A percentile compares a stretch with the other conserved stretches of the same genome.
These are phyloP conservation scores for Zelopaecilomyces penicillatus DNA, from an alignment of 2,329 filamentous ascomycete genomes.

Conservation along the genomic window DNA sequence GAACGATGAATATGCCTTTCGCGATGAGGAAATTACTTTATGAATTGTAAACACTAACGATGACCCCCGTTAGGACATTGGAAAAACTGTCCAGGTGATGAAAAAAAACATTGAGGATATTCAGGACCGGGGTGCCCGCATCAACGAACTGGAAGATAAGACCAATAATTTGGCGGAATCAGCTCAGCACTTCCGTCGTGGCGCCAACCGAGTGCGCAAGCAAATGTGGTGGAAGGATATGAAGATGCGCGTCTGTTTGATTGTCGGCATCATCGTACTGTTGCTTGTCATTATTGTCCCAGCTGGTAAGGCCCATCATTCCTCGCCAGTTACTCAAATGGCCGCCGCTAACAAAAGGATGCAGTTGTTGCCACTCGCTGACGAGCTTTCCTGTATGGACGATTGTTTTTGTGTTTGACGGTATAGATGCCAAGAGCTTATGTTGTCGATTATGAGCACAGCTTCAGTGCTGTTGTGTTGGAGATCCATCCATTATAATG, in stretches of 20 bases:
- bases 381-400: constrained; percentile 3
- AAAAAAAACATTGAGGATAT: constrained; percentile 96
- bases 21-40: not conserved
- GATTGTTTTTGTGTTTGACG: not conserved
- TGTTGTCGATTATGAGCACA: not conserved
- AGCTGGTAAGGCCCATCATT: constrained; percentile 51
- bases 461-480: no score
- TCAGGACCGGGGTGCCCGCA: constrained; percentile 80
- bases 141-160: constrained; percentile 87
- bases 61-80: constrained; percentile 67
- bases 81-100: constrained; percentile 92
- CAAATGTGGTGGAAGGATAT: constrained; percentile 99
- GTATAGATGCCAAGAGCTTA: constrained; percentile 1
- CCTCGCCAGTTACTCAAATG: not conserved
- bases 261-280: constrained; percentile 82
- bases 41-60: not conserved
- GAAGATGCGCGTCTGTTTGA: constrained; percentile 99
- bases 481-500: constrained; percentile 1
- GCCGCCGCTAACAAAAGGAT: not conserved
- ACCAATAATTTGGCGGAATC: constrained; percentile 89
- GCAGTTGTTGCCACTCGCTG: constrained; percentile 29
- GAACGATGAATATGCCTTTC: no score
- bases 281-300: constrained; percentile 93
- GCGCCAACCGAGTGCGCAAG: constrained; percentile 91
- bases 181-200: constrained; percentile 89